A percentile compares a stretch with the other conserved stretches of the same genome.
phyloP scores from a whole-genome alignment of 352 stramenopile species.

The Globisporangium paroecandrum region DNA sequence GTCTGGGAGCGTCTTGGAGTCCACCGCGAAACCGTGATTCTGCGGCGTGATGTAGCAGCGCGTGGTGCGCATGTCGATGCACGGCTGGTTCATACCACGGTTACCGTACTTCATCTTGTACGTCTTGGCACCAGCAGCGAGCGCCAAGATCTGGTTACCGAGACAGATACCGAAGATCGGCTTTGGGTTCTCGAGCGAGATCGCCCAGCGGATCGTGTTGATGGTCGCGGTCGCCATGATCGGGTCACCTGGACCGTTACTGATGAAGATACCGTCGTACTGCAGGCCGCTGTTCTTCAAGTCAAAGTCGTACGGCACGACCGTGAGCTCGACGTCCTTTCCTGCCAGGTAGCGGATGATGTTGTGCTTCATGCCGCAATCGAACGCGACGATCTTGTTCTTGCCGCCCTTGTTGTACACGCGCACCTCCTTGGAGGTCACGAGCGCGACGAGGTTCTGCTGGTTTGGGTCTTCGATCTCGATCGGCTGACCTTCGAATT shows the following conservation, averaged over 20 bases:
- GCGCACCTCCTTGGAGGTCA: slow-evolving; percentile 91
- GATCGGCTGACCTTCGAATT: slow-evolving; percentile 52
- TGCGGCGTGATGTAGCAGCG: slow-evolving; percentile 98
- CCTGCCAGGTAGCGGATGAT: slow-evolving; percentile 97
- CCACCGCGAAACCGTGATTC: slow-evolving; percentile 98
- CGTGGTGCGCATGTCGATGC: slow-evolving; percentile 94
- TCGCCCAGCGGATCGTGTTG: slow-evolving; percentile 86
- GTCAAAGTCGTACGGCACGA: slow-evolving; percentile 96
- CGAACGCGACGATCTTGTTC: slow-evolving; percentile 94
- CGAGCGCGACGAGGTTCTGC: slow-evolving; percentile 93
- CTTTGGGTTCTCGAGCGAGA: slow-evolving; percentile 80
- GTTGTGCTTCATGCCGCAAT: slow-evolving; percentile 99
- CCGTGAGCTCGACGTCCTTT: slow-evolving; percentile 88
- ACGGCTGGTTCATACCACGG: slow-evolving; percentile 98
- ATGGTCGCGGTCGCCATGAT: slow-evolving; percentile 93
- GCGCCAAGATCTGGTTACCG: slow-evolving; percentile 96
- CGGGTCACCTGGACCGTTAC: slow-evolving; percentile 96
- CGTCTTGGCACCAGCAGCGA: slow-evolving; percentile 93
- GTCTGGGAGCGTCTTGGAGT: slow-evolving; percentile 88
- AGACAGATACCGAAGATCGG: slow-evolving; percentile 99
- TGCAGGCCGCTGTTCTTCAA: slow-evolving; percentile 77
- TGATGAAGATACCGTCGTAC: slow-evolving; percentile 98
- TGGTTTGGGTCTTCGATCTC: slow-evolving; percentile 93
- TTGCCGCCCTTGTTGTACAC: slow-evolving; percentile 94
- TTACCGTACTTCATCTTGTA: slow-evolving; percentile 99